These are phyloP conservation scores for Termitomyces sp. DNA, from an alignment of 768 basidiomycete genomes.

Conservation along the genomic window DNA sequence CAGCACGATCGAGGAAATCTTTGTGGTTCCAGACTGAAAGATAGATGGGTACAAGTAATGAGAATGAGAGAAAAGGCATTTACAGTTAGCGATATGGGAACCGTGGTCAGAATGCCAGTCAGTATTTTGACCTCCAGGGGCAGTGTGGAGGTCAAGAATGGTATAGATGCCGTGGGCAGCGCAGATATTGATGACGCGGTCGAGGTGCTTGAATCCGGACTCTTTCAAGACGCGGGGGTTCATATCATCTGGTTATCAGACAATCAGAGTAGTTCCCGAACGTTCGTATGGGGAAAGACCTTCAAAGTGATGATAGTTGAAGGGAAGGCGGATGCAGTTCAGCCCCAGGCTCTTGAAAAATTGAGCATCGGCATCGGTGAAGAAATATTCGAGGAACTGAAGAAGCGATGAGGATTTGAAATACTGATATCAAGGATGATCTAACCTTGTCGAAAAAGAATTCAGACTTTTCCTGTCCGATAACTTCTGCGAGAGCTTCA, in stretches of 20 bases:
- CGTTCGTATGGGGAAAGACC: constrained; percentile 21
- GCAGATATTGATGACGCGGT: constrained; percentile 74
- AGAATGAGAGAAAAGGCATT: constrained; percentile 7
- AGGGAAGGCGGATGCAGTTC: constrained; percentile 74
- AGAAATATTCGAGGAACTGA: constrained; percentile 83
- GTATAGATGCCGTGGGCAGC: constrained; percentile 76
- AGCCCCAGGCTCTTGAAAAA: constrained; percentile 78
- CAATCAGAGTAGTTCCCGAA: background rate
- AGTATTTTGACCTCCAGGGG: constrained; percentile 69
- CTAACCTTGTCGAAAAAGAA: constrained; percentile 82
- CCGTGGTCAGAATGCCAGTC: constrained; percentile 82
- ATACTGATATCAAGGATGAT: background rate
- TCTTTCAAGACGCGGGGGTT: constrained; percentile 75
- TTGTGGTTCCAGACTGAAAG: constrained; percentile 72
- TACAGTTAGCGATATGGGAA: constrained; percentile 60
- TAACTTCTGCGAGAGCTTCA: constrained; percentile 56
- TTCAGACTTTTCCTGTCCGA: constrained; percentile 65
- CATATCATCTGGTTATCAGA: constrained; percentile 52
- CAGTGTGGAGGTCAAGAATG: constrained; percentile 78
- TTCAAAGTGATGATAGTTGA: constrained; percentile 77
- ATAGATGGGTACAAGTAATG: background rate
- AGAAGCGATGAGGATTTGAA: background rate
- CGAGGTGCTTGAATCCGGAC: constrained; percentile 77
- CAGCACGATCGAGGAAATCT: constrained; percentile 76
- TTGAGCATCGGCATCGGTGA: constrained; percentile 66